Evolutionary conservation across 2,329 filamentous ascomycete species (phyloP).

Genomic region (Ceratocystis cacaofunesta): DNA sequence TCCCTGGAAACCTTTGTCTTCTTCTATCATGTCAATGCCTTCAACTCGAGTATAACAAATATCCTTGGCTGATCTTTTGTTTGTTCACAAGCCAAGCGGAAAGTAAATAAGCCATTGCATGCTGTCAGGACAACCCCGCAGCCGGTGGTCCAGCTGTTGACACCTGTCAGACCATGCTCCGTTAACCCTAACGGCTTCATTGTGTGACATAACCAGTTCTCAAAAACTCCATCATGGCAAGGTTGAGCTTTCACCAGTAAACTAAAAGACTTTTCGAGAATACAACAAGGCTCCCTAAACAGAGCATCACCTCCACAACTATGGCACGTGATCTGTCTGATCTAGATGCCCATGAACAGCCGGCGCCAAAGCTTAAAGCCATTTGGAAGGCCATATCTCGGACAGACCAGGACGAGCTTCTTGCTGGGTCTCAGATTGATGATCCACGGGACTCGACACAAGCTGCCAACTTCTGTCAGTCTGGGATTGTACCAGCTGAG

Average conservation of each 20-base stretch:
- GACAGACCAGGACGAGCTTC: slow-evolving; percentile 37
- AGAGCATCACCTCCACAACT: not conserved
- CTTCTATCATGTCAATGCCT: not conserved
- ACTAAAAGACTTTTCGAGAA: not conserved
- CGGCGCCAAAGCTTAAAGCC: slow-evolving; percentile 52
- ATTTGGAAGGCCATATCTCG: slow-evolving; percentile 64
- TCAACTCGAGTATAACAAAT: not conserved
- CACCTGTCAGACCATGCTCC: not conserved
- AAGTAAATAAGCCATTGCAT: slow-evolving; percentile 5
- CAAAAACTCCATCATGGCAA: not conserved
- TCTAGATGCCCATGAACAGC: slow-evolving; percentile 64
- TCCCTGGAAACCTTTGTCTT: not conserved
- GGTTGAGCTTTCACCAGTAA: not conserved
- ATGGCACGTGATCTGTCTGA: slow-evolving; percentile 21
- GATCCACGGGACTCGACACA: slow-evolving; percentile 26
- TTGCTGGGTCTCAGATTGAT: slow-evolving; percentile 41
- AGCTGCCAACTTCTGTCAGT: slow-evolving; percentile 31
- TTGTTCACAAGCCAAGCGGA: slow-evolving; percentile 7
- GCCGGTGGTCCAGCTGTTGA: not conserved
- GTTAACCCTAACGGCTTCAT: not conserved
- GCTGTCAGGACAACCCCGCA: slow-evolving; percentile 8
- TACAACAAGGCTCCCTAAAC: not conserved
- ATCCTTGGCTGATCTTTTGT: not conserved
- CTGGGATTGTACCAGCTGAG: slow-evolving; percentile 30
- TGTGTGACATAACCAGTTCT: not conserved